Conservation (phyloP, 2,329 filamentous ascomycete genomes). For the Karstenula rhodostoma region DNA sequence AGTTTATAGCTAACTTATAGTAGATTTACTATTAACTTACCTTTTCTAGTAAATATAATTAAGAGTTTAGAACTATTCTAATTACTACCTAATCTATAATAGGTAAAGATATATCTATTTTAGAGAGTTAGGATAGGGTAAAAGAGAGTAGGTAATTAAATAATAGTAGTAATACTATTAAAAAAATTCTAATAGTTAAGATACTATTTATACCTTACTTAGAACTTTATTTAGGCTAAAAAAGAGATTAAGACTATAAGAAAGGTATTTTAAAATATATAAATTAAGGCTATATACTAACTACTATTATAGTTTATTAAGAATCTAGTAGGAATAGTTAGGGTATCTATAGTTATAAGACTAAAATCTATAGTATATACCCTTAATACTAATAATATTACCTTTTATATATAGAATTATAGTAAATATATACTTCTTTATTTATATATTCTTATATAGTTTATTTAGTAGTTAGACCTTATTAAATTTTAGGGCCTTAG, state of each 20-base stretch:
- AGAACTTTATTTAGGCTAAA: not conserved
- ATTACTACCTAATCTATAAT: not conserved
- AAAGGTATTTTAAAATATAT: not conserved
- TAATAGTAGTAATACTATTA: not conserved
- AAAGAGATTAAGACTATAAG: not conserved
- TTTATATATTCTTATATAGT: not conserved
- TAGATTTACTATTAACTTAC: not conserved
- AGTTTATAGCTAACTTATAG: not conserved
- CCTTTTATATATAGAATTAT: not conserved
- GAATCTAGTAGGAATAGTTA: not conserved
- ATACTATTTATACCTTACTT: not conserved
- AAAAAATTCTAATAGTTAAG: not conserved
- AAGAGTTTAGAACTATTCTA: not conserved
- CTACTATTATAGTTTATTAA: not conserved
- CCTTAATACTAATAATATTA: not conserved
- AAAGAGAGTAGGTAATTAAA: not conserved
- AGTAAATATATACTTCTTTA: not conserved
- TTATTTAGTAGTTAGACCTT: not conserved
- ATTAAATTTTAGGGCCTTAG: not conserved
- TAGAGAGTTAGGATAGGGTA: not conserved
- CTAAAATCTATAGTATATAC: not conserved
- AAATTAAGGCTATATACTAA: not conserved
- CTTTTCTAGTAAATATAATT: not conserved
- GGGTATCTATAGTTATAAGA: not conserved
- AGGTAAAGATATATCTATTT: not conserved